Evolutionary conservation across 2,329 filamentous ascomycete species (phyloP).

Genomic region (Graphiopsis chlorocephala): DNA sequence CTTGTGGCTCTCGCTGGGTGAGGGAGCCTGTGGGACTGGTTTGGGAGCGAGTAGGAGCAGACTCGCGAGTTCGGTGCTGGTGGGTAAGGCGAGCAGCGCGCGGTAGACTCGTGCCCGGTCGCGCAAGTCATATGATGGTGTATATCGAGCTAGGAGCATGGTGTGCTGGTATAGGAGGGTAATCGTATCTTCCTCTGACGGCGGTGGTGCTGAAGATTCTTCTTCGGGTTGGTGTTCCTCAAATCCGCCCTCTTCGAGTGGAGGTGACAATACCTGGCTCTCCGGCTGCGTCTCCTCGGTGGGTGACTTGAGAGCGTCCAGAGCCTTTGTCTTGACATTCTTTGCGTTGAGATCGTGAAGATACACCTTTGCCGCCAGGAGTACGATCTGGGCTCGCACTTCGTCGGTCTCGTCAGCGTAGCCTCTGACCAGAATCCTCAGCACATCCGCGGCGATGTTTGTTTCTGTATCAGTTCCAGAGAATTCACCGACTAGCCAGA

Average conservation of each 20-base stretch:
- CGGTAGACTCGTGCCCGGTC: constrained; percentile 88
- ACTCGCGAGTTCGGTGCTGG: constrained; percentile 76
- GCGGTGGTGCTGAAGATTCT: not conserved
- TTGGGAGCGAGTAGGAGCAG: constrained; percentile 91
- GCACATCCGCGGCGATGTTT: constrained; percentile 88
- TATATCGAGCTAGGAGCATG: constrained; percentile 82
- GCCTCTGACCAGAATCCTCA: constrained; percentile 80
- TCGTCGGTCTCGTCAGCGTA: constrained; percentile 81
- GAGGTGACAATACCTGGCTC: constrained; percentile 25
- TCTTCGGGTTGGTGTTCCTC: constrained; percentile 15
- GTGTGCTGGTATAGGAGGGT: constrained; percentile 80
- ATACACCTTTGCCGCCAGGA: constrained; percentile 95
- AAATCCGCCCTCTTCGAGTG: constrained; percentile 22
- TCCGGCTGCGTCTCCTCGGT: constrained; percentile 9
- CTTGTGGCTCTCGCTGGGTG: constrained; percentile 79
- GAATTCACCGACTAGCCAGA: constrained; percentile 97
- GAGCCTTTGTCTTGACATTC: constrained; percentile 36
- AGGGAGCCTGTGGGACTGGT: constrained; percentile 84
- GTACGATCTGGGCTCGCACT: constrained; percentile 85
- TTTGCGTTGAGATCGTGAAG: constrained; percentile 77
- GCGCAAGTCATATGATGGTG: constrained; percentile 90
- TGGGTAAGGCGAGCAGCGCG: constrained; percentile 72
- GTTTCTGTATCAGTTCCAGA: constrained; percentile 71
- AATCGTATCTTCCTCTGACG: constrained; percentile 50
- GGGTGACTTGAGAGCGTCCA: constrained; percentile 23